A percentile compares a stretch with the other conserved stretches of the same genome.
Conservation (phyloP, 2,329 filamentous ascomycete species). For the Aspergillus costaricaensis region DNA sequence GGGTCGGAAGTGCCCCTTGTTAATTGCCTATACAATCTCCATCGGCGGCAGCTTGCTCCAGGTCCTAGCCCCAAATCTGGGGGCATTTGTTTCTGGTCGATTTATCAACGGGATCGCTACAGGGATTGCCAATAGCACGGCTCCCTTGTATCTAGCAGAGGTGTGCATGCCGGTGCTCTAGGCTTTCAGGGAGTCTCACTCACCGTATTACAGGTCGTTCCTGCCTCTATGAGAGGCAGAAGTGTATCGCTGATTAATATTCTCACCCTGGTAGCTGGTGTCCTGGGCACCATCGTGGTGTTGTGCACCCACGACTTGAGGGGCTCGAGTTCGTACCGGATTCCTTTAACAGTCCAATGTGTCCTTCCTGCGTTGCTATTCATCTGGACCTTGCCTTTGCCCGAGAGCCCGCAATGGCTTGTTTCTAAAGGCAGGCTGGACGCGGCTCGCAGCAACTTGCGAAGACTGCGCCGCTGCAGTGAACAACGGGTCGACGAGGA, state of each 20-base stretch:
- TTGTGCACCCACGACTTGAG: constrained; percentile 30
- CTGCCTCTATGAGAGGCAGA: constrained; percentile 33
- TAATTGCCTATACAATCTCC: constrained; percentile 36
- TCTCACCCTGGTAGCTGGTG: constrained; percentile 33
- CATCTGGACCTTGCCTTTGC: constrained; percentile 31
- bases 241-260: constrained; percentile 36
- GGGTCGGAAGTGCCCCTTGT: constrained; percentile 39
- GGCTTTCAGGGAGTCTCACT: neutral
- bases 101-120: constrained; percentile 36
- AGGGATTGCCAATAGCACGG: constrained; percentile 37
- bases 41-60: constrained; percentile 38
- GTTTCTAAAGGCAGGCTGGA: constrained; percentile 31
- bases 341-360: constrained; percentile 41
- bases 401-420: constrained; percentile 41
- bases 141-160: constrained; percentile 41
- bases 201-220: constrained; percentile 29
- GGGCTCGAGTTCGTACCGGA: constrained; percentile 34
- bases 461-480: constrained; percentile 35
- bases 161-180: constrained; percentile 10
- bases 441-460: constrained; percentile 32
- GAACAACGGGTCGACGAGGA: constrained; percentile 36
- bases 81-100: constrained; percentile 36
- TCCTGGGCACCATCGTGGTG: constrained; percentile 38
- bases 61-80: constrained; percentile 39
- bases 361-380: constrained; percentile 35